phyloP scores from a whole-genome alignment of 257 asterid genomes.

The Solanum medicagineum region DNA sequence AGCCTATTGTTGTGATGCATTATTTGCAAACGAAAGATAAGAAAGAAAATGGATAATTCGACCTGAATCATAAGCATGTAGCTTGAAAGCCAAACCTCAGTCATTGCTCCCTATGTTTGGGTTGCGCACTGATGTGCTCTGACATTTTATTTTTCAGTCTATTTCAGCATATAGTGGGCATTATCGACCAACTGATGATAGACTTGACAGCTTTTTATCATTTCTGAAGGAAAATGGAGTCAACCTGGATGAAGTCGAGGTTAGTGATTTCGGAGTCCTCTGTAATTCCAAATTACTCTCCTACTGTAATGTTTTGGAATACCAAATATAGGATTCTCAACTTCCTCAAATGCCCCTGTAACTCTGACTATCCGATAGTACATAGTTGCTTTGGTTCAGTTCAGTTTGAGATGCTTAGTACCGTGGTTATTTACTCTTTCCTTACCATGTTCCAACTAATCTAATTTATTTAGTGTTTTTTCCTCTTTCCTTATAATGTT shows the following conservation, averaged over 20 bases:
- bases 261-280: conserved; percentile 12
- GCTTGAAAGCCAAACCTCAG: background rate
- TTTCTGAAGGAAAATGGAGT: conserved; percentile 68
- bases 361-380: background rate
- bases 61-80: background rate
- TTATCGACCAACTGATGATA: conserved; percentile 84
- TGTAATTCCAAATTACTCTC: background rate
- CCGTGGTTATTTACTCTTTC: background rate
- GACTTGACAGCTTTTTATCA: conserved; percentile 50
- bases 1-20: background rate
- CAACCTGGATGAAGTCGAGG: conserved; percentile 57
- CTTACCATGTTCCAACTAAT: background rate
- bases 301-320: background rate
- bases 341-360: background rate
- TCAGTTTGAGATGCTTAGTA: background rate
- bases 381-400: background rate
- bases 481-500: background rate
- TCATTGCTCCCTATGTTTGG: background rate
- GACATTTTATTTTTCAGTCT: conserved; percentile 24
- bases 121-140: background rate
- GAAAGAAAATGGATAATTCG: too few relatives aligned
- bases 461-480: background rate
- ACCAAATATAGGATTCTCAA: background rate
- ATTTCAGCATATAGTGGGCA: conserved; percentile 97
- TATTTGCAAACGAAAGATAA: background rate